Base-by-base conservation (phyloP, 2,329 filamentous ascomycete genomes). In the Sclerotinia spermophila region DNA sequence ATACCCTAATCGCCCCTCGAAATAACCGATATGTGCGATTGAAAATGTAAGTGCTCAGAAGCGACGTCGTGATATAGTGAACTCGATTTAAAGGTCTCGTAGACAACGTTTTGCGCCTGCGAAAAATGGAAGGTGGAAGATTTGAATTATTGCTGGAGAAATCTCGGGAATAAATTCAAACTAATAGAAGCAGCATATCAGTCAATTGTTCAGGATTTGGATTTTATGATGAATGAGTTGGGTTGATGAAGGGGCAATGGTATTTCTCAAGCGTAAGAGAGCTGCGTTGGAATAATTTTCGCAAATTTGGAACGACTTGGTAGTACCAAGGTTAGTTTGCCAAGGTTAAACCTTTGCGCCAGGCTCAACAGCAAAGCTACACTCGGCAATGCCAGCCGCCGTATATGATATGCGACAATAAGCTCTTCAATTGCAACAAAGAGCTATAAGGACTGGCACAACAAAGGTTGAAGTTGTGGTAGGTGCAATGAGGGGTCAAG, bases 61-160 rank as follows among this genome's bases (percentile, higher is more conserved):
- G 72, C 66, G 72, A 72, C 66, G 40, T 45, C 48, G 69, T 55
- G 64, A 68, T 40, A 68, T 74, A 70, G 67, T 17, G 75, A 75
- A 75, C 51, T 73, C 69, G 74, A 75, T 68, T 75, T 69, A 76
- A 74, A 73, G 73, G 45, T 24, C 30, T 59, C 73, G 74, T 74
- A 71, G 73, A 75, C 71, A 76, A 76, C 72, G 74, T 72, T 77
- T 53, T 75, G 77, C 77, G 76, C 76, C 75, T 76, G 75, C 73
- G 73, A 72, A 75, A 73, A 74, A 72, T 77, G 73, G 74, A 74
- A 73, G 71, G 75, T 71, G 76, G 75, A 75, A 73, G 77, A 76
- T 73, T 71, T 74, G 73, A 73, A 61, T 66, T 72, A 73, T 77
- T 74, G 75, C 75, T 74, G 74, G 76, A 76, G 72, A 74, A 62